Base-by-base conservation (phyloP, 176 grass and related monocot species). In the Avena insularis region DNA sequence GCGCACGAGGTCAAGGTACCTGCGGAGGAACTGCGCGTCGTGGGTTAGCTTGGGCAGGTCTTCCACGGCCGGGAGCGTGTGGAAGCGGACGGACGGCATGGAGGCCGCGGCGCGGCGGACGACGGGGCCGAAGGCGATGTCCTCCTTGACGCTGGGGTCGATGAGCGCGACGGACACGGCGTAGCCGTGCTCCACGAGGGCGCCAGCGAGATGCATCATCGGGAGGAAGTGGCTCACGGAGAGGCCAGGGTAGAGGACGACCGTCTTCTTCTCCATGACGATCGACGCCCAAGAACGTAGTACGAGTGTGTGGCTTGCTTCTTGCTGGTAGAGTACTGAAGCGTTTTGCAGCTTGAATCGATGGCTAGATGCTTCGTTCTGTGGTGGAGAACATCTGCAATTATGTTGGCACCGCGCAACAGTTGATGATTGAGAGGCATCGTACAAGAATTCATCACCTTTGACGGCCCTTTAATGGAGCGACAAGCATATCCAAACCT, bases 131-230 rank as follows among this genome's bases (percentile, higher is more conserved):
- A 73, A 73, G 20, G n/a, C 11, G 20, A 3, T 14, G 70, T 73
- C 70, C n/a, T 47, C 20, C 11, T 12, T 48, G 69, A 72, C 38
- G 68, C 1, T 9, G 9, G 69, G 38, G 20, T 73, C 20, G 20
- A 73, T 48, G 20, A 73, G 70, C 70, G 43, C 70, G 43, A 73
- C 70, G 11, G 20, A 73, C 10, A 73, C 43, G 43, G 70, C 70
- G 70, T 48, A 48, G 5, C 2, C 70, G 5, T 73, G 70, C 43
- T 73, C 17, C 0, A 14, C 4, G 43, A 73, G 70, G 0, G 20
- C 43, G 43, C 19, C 2, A 0, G 70, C 70, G 20, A 73, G 70
- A 3, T 73, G 70, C 70, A 73, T 73, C 70, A 73, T 73, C 2
- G 43, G 70, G 2, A 73, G 20, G 70, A 73, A 48, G 70, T 73